Conservation (phyloP, 768 basidiomycete species). For the Suillus alpinus region DNA sequence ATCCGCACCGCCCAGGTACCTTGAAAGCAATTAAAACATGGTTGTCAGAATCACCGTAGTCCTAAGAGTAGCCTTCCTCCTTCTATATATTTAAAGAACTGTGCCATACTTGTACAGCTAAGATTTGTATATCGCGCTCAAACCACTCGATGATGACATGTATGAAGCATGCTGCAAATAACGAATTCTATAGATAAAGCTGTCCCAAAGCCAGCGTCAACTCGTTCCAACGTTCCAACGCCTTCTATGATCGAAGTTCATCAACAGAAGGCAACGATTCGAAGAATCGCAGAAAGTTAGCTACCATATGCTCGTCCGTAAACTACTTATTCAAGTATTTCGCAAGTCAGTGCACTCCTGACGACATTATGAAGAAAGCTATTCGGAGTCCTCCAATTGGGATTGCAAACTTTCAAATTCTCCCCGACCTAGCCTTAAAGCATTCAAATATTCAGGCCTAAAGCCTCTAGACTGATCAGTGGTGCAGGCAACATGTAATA, state of each 20-base stretch:
- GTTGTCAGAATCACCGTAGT: slow-evolving; percentile 19
- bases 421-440: no score
- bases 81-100: no score
- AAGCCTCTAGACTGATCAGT: neutral
- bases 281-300: neutral
- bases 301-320: neutral
- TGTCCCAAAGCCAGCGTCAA: neutral
- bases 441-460: no score
- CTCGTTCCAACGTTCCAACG: neutral
- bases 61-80: no score
- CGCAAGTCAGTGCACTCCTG: neutral
- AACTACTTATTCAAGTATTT: neutral
- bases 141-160: no score
- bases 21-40: slow-evolving; percentile 49
- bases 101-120: no score
- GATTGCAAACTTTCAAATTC: neutral
- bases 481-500: neutral
- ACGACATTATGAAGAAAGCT: neutral
- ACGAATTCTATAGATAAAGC: neutral
- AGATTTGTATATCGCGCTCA: neutral
- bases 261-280: neutral
- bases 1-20: slow-evolving; percentile 49
- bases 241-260: neutral
- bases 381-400: neutral
- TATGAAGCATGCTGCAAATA: neutral